A percentile compares a stretch with the other conserved stretches of the same genome.
Evolutionary conservation across 148 eudicot species (phyloP).

Genomic region (Camellia granthamiana): DNA sequence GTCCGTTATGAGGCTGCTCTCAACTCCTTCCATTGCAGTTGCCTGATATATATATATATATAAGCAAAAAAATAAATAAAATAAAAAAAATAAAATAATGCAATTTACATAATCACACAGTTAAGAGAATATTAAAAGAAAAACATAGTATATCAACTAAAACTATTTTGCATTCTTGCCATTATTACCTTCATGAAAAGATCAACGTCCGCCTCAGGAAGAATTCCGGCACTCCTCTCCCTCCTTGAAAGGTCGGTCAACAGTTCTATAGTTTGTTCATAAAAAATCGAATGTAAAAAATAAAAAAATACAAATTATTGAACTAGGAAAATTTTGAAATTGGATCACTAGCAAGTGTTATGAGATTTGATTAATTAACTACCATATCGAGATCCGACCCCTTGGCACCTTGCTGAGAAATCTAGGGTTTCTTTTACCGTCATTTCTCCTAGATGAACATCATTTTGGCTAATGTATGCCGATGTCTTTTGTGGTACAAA

Average conservation of each 20-base stretch:
- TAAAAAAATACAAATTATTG: no score
- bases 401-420: constrained; percentile 94
- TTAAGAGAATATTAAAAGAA: not conserved
- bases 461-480: constrained; percentile 93
- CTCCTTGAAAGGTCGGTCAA: constrained; percentile 72
- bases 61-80: not conserved
- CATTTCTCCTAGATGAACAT: constrained; percentile 93
- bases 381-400: constrained; percentile 89
- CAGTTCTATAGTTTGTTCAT: constrained; percentile 45
- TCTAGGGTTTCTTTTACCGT: constrained; percentile 94
- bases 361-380: constrained; percentile 7
- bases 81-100: not conserved
- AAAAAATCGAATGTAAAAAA: not conserved
- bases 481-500: constrained; percentile 89
- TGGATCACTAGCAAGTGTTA: no score
- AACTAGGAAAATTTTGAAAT: not conserved
- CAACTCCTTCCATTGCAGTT: constrained; percentile 85
- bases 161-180: not conserved
- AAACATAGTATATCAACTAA: not conserved
- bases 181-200: constrained; percentile 91
- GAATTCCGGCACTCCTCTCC: constrained; percentile 68
- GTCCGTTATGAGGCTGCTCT: constrained; percentile 84
- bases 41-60: constrained; percentile 43
- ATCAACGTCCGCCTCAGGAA: constrained; percentile 93
- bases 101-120: not conserved